These are phyloP conservation scores for Extremus antarcticus DNA, from an alignment of 495 filamentous ascomycete species.

Conservation along the genomic window DNA sequence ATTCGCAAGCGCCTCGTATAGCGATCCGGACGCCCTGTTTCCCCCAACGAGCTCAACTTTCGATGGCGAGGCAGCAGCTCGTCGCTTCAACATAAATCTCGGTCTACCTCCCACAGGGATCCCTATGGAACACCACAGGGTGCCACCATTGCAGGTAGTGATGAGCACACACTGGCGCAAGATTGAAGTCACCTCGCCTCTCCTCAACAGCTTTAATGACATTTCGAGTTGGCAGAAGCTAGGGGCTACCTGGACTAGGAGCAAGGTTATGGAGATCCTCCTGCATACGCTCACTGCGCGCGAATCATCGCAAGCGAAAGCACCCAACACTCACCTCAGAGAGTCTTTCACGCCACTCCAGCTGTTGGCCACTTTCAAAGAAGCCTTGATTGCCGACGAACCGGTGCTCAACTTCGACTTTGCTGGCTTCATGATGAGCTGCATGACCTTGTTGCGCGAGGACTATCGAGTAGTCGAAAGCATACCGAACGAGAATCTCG, in stretches of 20 bases:
- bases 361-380: neutral
- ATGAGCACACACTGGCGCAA: too few species aligned
- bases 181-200: neutral
- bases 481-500: too few species aligned
- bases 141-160: too few species aligned
- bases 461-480: too few species aligned
- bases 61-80: neutral
- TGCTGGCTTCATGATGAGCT: neutral
- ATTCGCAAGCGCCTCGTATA: neutral
- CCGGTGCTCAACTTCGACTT: slow-evolving; percentile 1
- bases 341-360: neutral
- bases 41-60: neutral
- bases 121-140: too few species aligned
- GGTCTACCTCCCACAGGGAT: neutral
- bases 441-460: neutral
- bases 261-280: neutral
- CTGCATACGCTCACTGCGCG: neutral
- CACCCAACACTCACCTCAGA: neutral
- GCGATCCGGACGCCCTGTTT: neutral
- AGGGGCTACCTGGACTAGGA: neutral
- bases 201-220: neutral
- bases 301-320: neutral
- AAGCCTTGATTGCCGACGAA: slow-evolving; percentile 1
- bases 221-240: neutral
- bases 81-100: neutral